Evolutionary conservation across 2,329 filamentous ascomycete genomes (phyloP).

Genomic region (Parastagonospora avenae): DNA sequence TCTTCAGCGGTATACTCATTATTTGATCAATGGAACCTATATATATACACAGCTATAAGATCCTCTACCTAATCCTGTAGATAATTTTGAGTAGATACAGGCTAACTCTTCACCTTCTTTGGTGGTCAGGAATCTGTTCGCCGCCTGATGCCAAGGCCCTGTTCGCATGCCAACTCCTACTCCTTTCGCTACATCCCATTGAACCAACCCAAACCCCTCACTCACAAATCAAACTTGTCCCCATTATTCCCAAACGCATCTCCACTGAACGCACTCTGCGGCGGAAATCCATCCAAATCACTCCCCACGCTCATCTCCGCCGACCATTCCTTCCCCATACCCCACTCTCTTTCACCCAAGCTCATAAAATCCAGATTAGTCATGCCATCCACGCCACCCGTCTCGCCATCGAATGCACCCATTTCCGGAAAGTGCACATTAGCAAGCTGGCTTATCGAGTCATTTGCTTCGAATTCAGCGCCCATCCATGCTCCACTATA

Average conservation of each 20-base stretch:
- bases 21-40: too few species aligned
- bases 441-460: slow-evolving; percentile 30
- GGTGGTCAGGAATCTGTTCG: too few species aligned
- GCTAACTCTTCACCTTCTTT: too few species aligned
- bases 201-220: too few species aligned
- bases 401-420: slow-evolving; percentile 14
- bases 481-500: slow-evolving; percentile 33
- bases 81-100: too few species aligned
- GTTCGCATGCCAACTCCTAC: too few species aligned
- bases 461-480: slow-evolving; percentile 27
- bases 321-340: slow-evolving; percentile 21
- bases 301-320: slow-evolving; percentile 19
- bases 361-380: slow-evolving; percentile 39
- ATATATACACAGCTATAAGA: too few species aligned
- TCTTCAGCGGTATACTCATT: too few species aligned
- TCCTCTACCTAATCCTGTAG: too few species aligned
- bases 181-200: too few species aligned
- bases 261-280: slow-evolving; percentile 19
- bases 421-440: slow-evolving; percentile 43
- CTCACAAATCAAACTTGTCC: not conserved
- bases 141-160: too few species aligned
- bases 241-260: not conserved
- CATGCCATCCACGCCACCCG: slow-evolving; percentile 17
- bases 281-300: slow-evolving; percentile 39
- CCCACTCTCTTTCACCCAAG: slow-evolving; percentile 28